Conservation (phyloP, 306 rosid species). For the Senna siamea region DNA sequence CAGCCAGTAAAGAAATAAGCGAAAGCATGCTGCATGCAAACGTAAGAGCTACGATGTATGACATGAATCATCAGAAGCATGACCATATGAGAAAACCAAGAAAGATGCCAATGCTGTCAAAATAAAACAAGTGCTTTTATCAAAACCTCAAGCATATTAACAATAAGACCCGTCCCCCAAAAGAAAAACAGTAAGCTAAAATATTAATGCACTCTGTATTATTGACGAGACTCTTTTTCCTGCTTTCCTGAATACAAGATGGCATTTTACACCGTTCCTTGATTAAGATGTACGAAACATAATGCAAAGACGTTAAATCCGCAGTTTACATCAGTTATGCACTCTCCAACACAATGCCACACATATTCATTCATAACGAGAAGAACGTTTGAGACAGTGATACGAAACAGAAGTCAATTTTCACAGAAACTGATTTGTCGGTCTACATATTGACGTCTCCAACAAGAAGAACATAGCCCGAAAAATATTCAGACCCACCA, state of each 20-base stretch:
- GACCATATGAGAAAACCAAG: background rate
- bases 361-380: too few relatives aligned
- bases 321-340: background rate
- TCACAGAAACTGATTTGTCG: background rate
- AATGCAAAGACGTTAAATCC: background rate
- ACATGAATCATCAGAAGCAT: background rate
- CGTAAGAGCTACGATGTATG: background rate
- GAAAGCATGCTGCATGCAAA: background rate
- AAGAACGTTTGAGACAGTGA: background rate
- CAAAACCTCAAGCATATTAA: background rate
- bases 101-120: background rate
- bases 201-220: background rate
- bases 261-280: background rate
- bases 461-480: slow-evolving; percentile 4
- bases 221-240: background rate
- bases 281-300: background rate
- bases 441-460: background rate
- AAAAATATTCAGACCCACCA: background rate
- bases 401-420: background rate
- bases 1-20: background rate
- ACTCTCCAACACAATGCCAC: slow-evolving; percentile 3
- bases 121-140: background rate
- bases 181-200: background rate
- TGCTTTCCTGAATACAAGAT: background rate
- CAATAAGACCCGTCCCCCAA: background rate